Evolutionary conservation across 2,329 filamentous ascomycete genomes (phyloP), one percentile per base, ranked within the genome.

Genomic region (Penicillium sp.): DNA sequence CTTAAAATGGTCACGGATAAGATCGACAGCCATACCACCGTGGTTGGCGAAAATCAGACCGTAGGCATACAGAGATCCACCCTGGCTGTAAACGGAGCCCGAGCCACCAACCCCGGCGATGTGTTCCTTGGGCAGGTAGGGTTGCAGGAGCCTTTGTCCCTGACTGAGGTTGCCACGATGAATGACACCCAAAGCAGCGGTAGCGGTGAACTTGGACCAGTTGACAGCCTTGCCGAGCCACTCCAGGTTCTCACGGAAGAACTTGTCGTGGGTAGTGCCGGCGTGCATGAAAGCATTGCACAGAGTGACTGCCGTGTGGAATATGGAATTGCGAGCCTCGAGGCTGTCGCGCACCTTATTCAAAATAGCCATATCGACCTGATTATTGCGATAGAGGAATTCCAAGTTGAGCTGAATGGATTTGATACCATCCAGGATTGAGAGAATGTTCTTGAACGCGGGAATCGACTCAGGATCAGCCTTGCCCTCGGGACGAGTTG

Each of bases 261-360:
- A 98, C 65, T 92, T 95, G 74, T 98, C 93, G 63, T 95, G 93
- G 0, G 92, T 96, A 0, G 93, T 98, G 51, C 93, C 95, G 46
- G 95, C 91, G 68, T 98, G 95, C 93, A 98, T 98, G 70, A 98
- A 97, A 9, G 91, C 93, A 64, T 97, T 97, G 66, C 92, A 93
- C 65, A 98, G 93, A 0, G 93, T 97, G 48, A 98, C 89, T 3
- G 91, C 90, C 1, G 90, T 95, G 72, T 98, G 93, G 80, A 97
- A 97, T 60, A 98, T 98, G 28, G 92, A 97, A 74, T 95, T 97
- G 46, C 95, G 83, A 31, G 91, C 90, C 67, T 98, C 93, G 13
- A 98, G 77, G 61, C 91, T 96, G 69, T 98, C 93, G 44, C 92
- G 87, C 39, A 98, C 86, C 75, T 95, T 96, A 79, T 96, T 96